A percentile compares a stretch with the other conserved stretches of the same genome.
Evolutionary conservation across 2,329 filamentous ascomycete species (phyloP).

Genomic region (Chaetothyriales sp.): DNA sequence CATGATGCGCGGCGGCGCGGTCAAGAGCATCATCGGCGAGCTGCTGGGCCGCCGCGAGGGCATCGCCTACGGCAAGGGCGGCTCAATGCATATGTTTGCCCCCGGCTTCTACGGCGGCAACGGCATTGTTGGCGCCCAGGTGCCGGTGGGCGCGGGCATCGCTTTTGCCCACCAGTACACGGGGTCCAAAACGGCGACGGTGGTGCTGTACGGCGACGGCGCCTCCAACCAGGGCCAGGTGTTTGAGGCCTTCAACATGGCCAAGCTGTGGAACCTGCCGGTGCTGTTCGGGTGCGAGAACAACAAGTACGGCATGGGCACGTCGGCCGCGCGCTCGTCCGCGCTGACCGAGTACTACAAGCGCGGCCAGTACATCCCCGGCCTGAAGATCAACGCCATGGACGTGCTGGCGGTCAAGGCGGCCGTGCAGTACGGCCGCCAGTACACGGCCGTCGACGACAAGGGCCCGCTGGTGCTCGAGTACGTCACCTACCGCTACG

Average conservation of each 20-base stretch:
- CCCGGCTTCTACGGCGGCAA: constrained; percentile 98
- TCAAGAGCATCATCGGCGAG: constrained; percentile 91
- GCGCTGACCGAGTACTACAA: constrained; percentile 99
- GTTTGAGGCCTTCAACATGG: constrained; percentile 99
- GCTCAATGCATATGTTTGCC: constrained; percentile 99
- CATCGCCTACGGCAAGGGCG: constrained; percentile 97
- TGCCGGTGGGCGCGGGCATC: constrained; percentile 89
- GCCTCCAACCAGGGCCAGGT: constrained; percentile 98
- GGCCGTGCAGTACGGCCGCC: constrained; percentile 84
- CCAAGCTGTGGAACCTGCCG: constrained; percentile 95
- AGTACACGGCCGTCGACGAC: constrained; percentile 59
- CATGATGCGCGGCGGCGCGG: constrained; percentile 81
- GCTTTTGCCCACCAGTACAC: constrained; percentile 96
- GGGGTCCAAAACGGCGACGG: constrained; percentile 67
- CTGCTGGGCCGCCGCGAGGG: constrained; percentile 87
- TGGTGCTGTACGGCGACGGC: constrained; percentile 94
- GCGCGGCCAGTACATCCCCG: constrained; percentile 98
- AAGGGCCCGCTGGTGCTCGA: constrained; percentile 94
- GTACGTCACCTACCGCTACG: constrained; percentile 98
- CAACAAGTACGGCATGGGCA: constrained; percentile 99
- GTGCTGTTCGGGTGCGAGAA: constrained; percentile 97
- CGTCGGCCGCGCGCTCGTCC: constrained; percentile 81
- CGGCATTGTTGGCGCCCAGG: constrained; percentile 97
- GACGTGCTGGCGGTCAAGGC: constrained; percentile 96
- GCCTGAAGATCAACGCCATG: constrained; percentile 99